phyloP scores from a whole-genome alignment of 176 grass and related monocot species.

The Oryza glaberrima region DNA sequence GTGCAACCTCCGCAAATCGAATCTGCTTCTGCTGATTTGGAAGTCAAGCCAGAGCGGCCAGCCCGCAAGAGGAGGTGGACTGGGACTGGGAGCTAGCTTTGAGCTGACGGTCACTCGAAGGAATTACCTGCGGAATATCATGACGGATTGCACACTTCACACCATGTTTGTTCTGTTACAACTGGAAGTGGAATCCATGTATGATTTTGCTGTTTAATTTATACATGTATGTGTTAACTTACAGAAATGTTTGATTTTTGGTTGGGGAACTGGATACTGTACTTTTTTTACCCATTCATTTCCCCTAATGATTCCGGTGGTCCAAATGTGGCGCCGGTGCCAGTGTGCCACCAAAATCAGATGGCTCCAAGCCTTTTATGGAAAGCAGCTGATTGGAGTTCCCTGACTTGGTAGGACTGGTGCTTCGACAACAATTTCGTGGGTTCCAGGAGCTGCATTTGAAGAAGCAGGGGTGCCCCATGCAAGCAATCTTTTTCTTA shows the following conservation, averaged over 20 bases:
- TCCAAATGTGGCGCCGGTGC: slow-evolving; percentile 30
- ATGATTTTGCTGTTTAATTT: slow-evolving; percentile 57
- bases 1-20: slow-evolving; percentile 57
- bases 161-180: slow-evolving; percentile 39
- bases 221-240: slow-evolving; percentile 59
- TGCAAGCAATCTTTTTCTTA: slow-evolving; percentile 24
- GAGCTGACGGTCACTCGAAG: slow-evolving; percentile 6
- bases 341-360: slow-evolving; percentile 20
- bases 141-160: slow-evolving; percentile 9
- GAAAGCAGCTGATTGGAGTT: slow-evolving; percentile 26
- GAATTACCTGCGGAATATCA: slow-evolving; percentile 22
- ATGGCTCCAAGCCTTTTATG: slow-evolving; percentile 19
- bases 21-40: slow-evolving; percentile 57
- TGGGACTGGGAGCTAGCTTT: slow-evolving; percentile 69
- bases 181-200: slow-evolving; percentile 48
- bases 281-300: slow-evolving; percentile 8
- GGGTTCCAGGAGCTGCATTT: slow-evolving; percentile 30
- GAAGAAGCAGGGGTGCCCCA: slow-evolving; percentile 37
- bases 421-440: neutral
- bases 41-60: slow-evolving; percentile 85
- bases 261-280: slow-evolving; percentile 56
- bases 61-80: slow-evolving; percentile 97
- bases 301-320: slow-evolving; percentile 14
- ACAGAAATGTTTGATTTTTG: slow-evolving; percentile 49
- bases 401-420: slow-evolving; percentile 4